These are phyloP conservation scores for Mrakiaceae sp. DNA, from an alignment of 1,284 basidiomycete species.

Conservation along the genomic window DNA sequence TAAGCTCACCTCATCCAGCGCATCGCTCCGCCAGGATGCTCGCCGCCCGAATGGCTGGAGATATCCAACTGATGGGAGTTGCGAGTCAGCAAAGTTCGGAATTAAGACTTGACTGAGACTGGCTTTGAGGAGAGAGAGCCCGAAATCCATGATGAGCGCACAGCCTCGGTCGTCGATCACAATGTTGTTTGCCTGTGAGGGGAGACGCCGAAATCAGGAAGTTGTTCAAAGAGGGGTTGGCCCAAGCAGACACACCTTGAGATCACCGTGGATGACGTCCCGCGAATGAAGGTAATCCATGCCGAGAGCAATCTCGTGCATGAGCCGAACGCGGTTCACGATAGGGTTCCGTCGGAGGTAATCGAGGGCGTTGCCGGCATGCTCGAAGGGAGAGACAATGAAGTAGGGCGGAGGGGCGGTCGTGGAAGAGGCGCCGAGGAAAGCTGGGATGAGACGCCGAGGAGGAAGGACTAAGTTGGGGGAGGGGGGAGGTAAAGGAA, in stretches of 20 bases:
- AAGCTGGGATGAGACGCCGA: conserved; percentile 32
- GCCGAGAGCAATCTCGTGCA: conserved; percentile 59
- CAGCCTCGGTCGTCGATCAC: conserved; percentile 53
- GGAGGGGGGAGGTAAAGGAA: neutral
- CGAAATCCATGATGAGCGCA: conserved; percentile 65
- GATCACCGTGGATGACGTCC: conserved; percentile 55
- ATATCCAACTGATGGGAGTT: conserved; percentile 31
- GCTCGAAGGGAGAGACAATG: conserved; percentile 51
- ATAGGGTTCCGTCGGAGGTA: conserved; percentile 42
- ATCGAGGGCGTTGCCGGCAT: conserved; percentile 38
- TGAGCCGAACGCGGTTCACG: conserved; percentile 26
- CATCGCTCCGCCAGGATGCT: conserved; percentile 40
- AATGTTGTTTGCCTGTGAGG: conserved; percentile 52
- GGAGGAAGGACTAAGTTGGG: conserved; percentile 23
- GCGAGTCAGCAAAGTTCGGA: too few species aligned
- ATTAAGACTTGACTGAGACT: too few species aligned
- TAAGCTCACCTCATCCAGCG: conserved; percentile 44
- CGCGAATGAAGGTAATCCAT: conserved; percentile 60
- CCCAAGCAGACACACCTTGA: conserved; percentile 42
- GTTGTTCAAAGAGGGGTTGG: neutral
- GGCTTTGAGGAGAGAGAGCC: conserved; percentile 61
- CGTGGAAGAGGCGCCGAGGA: conserved; percentile 49
- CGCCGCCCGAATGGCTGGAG: conserved; percentile 13
- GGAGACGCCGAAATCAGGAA: neutral
- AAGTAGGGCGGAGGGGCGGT: conserved; percentile 52